Percentiles rank a stretch among this genome's conserved stretches.
Conservation (phyloP, 208 protist genomes). For the Acanthamoeba healyi region DNA sequence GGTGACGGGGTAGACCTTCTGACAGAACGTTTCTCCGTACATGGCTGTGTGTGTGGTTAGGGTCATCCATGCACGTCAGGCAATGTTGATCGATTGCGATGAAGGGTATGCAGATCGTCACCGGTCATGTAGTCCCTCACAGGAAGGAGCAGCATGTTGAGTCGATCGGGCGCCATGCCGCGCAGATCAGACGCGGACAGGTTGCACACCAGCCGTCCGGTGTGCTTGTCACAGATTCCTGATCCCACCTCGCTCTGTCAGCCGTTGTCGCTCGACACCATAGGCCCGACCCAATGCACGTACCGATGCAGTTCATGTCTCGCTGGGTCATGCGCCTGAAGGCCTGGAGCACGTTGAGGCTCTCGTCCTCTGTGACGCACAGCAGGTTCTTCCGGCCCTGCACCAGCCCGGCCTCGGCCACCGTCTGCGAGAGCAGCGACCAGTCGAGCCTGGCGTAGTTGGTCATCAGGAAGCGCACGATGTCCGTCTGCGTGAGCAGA, state of each 20-base stretch:
- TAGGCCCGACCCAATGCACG: not conserved
- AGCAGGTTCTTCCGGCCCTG: not conserved
- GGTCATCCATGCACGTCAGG: too few species aligned
- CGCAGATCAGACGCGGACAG: conserved; percentile 5
- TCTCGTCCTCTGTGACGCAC: not conserved
- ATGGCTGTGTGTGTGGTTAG: not conserved
- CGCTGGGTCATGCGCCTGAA: conserved; percentile 31
- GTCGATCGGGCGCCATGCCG: not conserved
- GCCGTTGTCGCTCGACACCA: not conserved
- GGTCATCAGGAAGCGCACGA: not conserved
- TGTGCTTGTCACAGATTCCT: not conserved
- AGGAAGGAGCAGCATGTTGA: not conserved
- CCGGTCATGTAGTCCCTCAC: not conserved
- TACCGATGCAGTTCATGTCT: not conserved
- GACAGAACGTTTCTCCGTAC: conserved; percentile 6
- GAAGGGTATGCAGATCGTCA: not conserved
- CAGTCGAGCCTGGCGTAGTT: not conserved
- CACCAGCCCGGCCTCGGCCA: not conserved
- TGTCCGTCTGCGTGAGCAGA: not conserved
- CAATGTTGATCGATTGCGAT: not conserved
- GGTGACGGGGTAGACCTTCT: not conserved
- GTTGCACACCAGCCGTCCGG: not conserved
- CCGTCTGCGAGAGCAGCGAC: not conserved
- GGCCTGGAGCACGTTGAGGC: not conserved
- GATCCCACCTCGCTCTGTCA: too few species aligned